These are phyloP conservation scores for Chalaropsis thielavioides DNA, from an alignment of 2,329 filamentous ascomycete genomes.

Conservation along the genomic window DNA sequence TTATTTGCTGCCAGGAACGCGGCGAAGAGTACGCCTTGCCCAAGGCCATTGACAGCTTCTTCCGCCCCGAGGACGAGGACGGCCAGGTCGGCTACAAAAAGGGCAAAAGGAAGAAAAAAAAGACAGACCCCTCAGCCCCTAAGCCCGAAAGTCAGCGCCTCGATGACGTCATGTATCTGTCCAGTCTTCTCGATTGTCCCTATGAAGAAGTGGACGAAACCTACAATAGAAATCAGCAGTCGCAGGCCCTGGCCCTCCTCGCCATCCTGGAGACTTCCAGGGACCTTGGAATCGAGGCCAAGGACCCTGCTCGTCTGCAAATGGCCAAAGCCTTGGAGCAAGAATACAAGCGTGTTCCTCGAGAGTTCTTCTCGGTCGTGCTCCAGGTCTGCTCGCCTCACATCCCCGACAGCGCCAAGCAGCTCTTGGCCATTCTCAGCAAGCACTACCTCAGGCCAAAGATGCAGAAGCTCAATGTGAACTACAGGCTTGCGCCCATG, in stretches of 20 bases:
- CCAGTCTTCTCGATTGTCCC: slow-evolving; percentile 30
- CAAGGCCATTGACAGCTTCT: slow-evolving; percentile 76
- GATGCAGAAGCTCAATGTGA: slow-evolving; percentile 26
- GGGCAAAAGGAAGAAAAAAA: slow-evolving; percentile 29
- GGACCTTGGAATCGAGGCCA: slow-evolving; percentile 25
- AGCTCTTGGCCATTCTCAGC: slow-evolving; percentile 30
- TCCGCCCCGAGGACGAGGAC: slow-evolving; percentile 37
- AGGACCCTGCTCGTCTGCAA: slow-evolving; percentile 23
- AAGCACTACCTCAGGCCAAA: slow-evolving; percentile 29
- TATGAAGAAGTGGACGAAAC: slow-evolving; percentile 29
- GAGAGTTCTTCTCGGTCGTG: slow-evolving; percentile 30
- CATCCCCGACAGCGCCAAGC: slow-evolving; percentile 26
- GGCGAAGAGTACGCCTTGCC: slow-evolving; percentile 25
- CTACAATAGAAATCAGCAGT: slow-evolving; percentile 28
- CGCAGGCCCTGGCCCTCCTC: slow-evolving; percentile 29
- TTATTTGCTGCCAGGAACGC: slow-evolving; percentile 61
- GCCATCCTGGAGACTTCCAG: slow-evolving; percentile 32
- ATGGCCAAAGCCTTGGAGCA: slow-evolving; percentile 25
- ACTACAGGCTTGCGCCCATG: slow-evolving; percentile 28
- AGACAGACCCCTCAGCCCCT: slow-evolving; percentile 20
- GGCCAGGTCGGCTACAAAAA: slow-evolving; percentile 23
- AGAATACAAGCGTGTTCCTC: slow-evolving; percentile 31
- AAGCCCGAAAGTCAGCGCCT: slow-evolving; percentile 1
- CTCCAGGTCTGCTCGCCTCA: slow-evolving; percentile 28
- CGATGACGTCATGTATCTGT: slow-evolving; percentile 32